A percentile compares a stretch with the other conserved stretches of the same genome.
Evolutionary conservation across 192 early-diverging fungal species (phyloP).

Genomic region (Gonapodya sp.): DNA sequence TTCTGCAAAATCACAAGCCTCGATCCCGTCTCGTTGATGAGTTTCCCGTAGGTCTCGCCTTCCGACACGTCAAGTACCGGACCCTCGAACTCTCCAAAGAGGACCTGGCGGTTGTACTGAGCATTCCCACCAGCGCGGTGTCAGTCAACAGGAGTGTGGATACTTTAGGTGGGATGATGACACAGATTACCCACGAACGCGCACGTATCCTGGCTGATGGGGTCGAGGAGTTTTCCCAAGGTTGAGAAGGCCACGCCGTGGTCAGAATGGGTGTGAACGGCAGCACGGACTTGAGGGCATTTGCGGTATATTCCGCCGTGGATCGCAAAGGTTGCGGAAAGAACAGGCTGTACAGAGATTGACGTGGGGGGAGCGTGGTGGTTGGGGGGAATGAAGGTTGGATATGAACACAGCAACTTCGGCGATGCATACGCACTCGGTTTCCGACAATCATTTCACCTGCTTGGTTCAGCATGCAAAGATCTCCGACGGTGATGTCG

Average conservation of each 20-base stretch:
- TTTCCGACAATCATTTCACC: slow-evolving; percentile 38
- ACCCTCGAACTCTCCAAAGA: slow-evolving; percentile 43
- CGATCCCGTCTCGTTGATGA: slow-evolving; percentile 24
- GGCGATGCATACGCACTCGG: slow-evolving; percentile 31
- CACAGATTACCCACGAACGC: slow-evolving; percentile 30
- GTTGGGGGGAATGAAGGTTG: not conserved
- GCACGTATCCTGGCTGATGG: slow-evolving; percentile 52
- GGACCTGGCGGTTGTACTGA: slow-evolving; percentile 32
- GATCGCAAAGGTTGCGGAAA: not conserved
- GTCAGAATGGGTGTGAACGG: slow-evolving; percentile 48
- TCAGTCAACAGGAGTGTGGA: too few relatives aligned
- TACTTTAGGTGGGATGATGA: too few relatives aligned
- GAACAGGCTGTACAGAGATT: not conserved
- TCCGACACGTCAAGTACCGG: slow-evolving; percentile 42
- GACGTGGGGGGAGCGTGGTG: too few relatives aligned
- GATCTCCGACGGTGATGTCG: slow-evolving; percentile 40
- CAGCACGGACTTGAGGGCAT: slow-evolving; percentile 23
- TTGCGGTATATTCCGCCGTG: slow-evolving; percentile 41
- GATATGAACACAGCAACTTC: not conserved
- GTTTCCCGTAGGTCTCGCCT: slow-evolving; percentile 36
- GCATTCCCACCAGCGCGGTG: not conserved
- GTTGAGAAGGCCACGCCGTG: slow-evolving; percentile 50
- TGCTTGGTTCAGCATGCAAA: slow-evolving; percentile 41
- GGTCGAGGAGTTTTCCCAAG: slow-evolving; percentile 29
- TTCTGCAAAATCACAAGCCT: slow-evolving; percentile 50